These are phyloP conservation scores for Saitozyma podzolica DNA, from an alignment of 768 basidiomycete species.

Conservation along the genomic window DNA sequence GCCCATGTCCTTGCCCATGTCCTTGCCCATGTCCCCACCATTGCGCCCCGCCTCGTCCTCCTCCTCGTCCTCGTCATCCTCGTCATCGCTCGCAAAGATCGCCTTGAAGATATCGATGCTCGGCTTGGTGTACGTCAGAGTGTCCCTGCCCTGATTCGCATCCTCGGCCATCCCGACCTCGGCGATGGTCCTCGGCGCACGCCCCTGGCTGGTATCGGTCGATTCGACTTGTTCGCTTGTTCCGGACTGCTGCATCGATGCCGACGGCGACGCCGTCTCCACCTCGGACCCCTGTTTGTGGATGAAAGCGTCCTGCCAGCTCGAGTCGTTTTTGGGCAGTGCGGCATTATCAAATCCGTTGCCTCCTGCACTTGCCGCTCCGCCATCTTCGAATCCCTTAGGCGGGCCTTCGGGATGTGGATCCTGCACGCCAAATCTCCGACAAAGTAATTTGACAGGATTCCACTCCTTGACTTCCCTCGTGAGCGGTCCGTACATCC, in stretches of 20 bases:
- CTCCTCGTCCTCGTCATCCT: conserved; percentile 72
- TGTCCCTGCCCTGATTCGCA: conserved; percentile 82
- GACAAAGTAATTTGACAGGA: conserved; percentile 82
- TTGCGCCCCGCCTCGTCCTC: conserved; percentile 32
- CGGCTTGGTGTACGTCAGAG: conserved; percentile 82
- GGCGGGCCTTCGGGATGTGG: conserved; percentile 63
- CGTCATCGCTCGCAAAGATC: conserved; percentile 93
- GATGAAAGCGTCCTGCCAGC: conserved; percentile 46
- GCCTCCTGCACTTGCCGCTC: not conserved
- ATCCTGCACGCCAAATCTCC: conserved; percentile 88
- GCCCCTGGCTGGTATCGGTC: conserved; percentile 1
- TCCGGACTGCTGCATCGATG: not conserved
- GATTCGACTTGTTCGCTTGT: conserved; percentile 1
- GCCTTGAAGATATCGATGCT: conserved; percentile 94
- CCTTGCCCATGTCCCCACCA: not conserved
- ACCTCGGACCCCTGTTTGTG: conserved; percentile 22
- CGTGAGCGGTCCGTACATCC: conserved; percentile 89
- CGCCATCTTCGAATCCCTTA: not conserved
- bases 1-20: not conserved
- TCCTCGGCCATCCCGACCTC: conserved; percentile 92
- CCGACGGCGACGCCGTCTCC: conserved; percentile 1
- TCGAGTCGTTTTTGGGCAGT: conserved; percentile 41
- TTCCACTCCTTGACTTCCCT: conserved; percentile 72
- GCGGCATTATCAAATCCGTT: conserved; percentile 8
- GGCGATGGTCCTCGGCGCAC: conserved; percentile 55